Evolutionary conservation across 805 yeast genomes (phyloP).

Genomic region (Ogataea degrootiae): DNA sequence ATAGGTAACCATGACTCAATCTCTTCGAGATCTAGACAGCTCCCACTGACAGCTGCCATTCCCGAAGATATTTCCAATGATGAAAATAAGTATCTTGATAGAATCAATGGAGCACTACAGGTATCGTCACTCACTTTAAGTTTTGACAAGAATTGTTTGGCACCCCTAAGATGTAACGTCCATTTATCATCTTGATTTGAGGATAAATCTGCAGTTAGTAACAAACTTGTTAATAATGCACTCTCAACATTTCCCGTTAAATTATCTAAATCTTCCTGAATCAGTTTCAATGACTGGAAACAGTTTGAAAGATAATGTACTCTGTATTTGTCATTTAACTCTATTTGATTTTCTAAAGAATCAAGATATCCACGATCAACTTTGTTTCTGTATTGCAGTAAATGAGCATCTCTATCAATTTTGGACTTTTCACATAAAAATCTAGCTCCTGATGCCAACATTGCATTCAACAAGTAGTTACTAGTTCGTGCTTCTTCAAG

Average conservation of each 20-base stretch:
- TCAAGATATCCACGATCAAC: conserved; percentile 7
- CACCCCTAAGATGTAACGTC: conserved; percentile 61
- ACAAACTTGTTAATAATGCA: conserved; percentile 57
- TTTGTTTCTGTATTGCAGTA: conserved; percentile 2
- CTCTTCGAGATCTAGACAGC: conserved; percentile 43
- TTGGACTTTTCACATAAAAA: conserved; percentile 28
- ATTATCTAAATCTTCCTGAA: conserved; percentile 31
- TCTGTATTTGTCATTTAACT: conserved; percentile 47
- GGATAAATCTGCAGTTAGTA: conserved; percentile 58
- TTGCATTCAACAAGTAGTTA: conserved; percentile 58
- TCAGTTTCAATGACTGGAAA: conserved; percentile 49
- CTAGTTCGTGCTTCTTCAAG: conserved; percentile 35
- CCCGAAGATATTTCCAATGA: conserved; percentile 54
- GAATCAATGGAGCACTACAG: conserved; percentile 15
- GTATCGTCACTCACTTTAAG: conserved; percentile 24
- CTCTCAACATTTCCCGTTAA: conserved; percentile 52
- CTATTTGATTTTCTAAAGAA: conserved; percentile 16
- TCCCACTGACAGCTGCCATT: conserved; percentile 45
- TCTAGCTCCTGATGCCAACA: conserved; percentile 68
- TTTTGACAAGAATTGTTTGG: conserved; percentile 52
- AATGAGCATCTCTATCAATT: conserved; percentile 14
- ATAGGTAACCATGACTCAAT: conserved; percentile 31
- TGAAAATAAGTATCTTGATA: conserved; percentile 33
- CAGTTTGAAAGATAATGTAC: conserved; percentile 63
- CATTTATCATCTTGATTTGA: conserved; percentile 49